These are phyloP conservation scores for Phalaenopsis equestris DNA, from an alignment of 106 monocot genomes.

Conservation along the genomic window DNA sequence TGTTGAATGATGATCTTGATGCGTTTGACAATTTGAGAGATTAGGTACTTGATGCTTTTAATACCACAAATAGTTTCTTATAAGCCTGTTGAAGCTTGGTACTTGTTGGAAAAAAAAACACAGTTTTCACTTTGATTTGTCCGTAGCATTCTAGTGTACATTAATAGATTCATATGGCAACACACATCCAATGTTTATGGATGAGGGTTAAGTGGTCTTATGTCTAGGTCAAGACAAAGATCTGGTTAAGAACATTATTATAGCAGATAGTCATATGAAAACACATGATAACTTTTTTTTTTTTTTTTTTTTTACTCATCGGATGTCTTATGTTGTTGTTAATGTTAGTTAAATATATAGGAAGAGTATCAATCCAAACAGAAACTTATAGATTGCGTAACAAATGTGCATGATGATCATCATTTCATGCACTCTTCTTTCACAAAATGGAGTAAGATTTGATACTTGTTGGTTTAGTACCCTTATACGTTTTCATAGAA, in stretches of 20 bases:
- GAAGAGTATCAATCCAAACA: neutral
- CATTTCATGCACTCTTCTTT: neutral
- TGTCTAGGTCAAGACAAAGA: neutral
- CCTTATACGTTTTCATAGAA: too few relatives aligned
- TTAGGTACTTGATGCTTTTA: too few relatives aligned
- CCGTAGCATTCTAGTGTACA: neutral
- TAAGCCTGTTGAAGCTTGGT: too few relatives aligned
- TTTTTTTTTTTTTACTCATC: neutral
- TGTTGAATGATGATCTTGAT: too few relatives aligned
- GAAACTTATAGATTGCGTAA: too few relatives aligned
- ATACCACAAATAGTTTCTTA: too few relatives aligned
- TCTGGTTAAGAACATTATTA: neutral
- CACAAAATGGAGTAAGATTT: constrained; percentile 49
- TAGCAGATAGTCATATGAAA: neutral
- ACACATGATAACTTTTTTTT: neutral
- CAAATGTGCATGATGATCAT: neutral
- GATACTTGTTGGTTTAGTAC: too few relatives aligned
- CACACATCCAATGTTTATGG: neutral
- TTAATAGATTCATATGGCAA: neutral
- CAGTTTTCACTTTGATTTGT: too few relatives aligned
- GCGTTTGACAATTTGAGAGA: too few relatives aligned
- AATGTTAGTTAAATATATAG: neutral
- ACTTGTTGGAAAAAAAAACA: too few relatives aligned
- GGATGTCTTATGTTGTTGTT: neutral
- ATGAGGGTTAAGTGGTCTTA: neutral